Evolutionary conservation across 164 flowering plant species (phyloP).

Genomic region (Paratinospora sagittata): DNA sequence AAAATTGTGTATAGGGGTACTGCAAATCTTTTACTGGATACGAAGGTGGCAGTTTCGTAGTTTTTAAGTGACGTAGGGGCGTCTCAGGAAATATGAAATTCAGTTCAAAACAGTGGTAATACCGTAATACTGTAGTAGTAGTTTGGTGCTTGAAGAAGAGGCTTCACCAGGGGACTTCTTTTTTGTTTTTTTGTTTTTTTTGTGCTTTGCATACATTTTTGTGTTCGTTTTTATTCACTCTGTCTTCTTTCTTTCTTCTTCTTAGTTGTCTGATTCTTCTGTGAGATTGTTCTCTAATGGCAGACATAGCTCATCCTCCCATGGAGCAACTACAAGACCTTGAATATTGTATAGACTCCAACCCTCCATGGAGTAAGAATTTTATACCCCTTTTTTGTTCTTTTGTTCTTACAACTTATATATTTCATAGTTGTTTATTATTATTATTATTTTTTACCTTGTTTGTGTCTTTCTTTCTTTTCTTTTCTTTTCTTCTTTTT

Average conservation of each 20-base stretch:
- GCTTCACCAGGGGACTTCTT: slow-evolving; percentile 1
- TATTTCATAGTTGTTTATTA: slow-evolving; percentile 9
- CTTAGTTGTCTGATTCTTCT: neutral
- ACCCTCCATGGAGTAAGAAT: slow-evolving; percentile 80
- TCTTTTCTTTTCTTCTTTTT: slow-evolving; percentile 1
- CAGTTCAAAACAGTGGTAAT: slow-evolving; percentile 1
- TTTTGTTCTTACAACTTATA: neutral
- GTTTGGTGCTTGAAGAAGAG: neutral
- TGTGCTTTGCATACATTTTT: slow-evolving; percentile 2
- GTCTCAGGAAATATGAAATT: neutral
- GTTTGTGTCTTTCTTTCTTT: too few species aligned
- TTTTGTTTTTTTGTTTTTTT: too few species aligned
- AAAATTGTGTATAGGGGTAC: neutral
- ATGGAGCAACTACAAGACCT: slow-evolving; percentile 98
- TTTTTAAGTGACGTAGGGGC: neutral
- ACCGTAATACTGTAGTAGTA: neutral
- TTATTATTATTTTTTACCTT: too few species aligned
- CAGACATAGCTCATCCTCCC: slow-evolving; percentile 71
- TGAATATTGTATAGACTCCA: slow-evolving; percentile 89
- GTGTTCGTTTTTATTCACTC: neutral
- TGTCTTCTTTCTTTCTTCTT: neutral
- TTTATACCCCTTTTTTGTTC: slow-evolving; percentile 10
- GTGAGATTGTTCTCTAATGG: slow-evolving; percentile 39
- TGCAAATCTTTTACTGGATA: neutral
- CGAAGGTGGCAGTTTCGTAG: neutral